Evolutionary conservation across 1,284 basidiomycete genomes (phyloP), one percentile per base, ranked within the genome.

Genomic region (Malassezia japonica): DNA sequence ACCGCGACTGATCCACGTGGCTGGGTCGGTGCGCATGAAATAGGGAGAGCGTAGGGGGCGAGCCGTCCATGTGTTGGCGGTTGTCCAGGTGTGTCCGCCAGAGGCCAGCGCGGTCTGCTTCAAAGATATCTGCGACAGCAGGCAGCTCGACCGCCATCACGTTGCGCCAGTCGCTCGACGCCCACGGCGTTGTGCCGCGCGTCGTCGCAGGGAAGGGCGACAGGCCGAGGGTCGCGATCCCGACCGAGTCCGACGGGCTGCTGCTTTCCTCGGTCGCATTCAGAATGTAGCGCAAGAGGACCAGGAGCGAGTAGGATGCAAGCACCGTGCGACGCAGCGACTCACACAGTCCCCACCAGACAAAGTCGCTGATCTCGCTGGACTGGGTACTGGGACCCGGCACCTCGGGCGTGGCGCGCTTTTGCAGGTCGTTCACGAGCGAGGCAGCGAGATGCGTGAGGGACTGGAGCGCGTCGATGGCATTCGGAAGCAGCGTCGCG

Each of bases 321-420:
- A 60, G 53, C 5, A 63, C 41, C 6, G 59, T 61, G 20, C 62
- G 50, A 3, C 60, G 56, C 50, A 64, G 46, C 13, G 62, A 56
- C 42, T 64, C 62, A 23, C 51, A 43, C 12, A 54, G n/a, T 13
- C 40, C 27, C 51, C 51, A 54, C 35, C 45, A 48, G 5, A 48
- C 15, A 20, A 48, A 54, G 8, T 34, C 25, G 3, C 24, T 23
- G 7, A 16, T 9, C 3, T 37, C 29, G 4, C 15, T 29, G 23
- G 45, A 20, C 13, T 2, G 9, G 12, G 18, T 13, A 7, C n/a
- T 28, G 10, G 7, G 23, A 20, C 25, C 16, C 18, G 7, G n/a
- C 15, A 6, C 24, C 7, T 13, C 24, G 3, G 31, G 35, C 13
- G 29, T 12, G 1, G 16, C 7, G 13, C 16, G 21, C 8, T 24